Evolutionary conservation across 768 basidiomycete species (phyloP).

Genomic region (Pleurotus tuoliensis): DNA sequence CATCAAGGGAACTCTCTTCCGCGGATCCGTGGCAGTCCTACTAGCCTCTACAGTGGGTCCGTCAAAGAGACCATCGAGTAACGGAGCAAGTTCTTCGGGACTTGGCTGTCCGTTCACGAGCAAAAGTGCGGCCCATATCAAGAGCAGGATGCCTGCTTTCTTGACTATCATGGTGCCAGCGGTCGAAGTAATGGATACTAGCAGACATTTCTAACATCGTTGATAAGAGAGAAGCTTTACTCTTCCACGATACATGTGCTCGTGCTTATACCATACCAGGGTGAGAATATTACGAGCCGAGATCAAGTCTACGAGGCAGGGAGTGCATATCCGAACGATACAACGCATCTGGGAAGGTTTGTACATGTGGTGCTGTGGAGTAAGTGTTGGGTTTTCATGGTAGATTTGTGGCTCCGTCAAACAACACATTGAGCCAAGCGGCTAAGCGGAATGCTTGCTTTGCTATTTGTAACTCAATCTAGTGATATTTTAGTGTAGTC

Average conservation of each 20-base stretch:
- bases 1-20: conserved; percentile 23
- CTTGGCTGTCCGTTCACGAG: conserved; percentile 14
- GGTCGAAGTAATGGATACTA: not conserved
- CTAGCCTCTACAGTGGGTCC: not conserved
- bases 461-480: conserved; percentile 44
- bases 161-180: not conserved
- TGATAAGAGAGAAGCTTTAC: not conserved
- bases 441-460: conserved; percentile 46
- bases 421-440: conserved; percentile 47
- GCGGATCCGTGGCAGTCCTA: not conserved
- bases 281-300: no score
- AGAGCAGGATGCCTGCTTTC: not conserved
- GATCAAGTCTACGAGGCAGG: no score
- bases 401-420: conserved; percentile 34
- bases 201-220: not conserved
- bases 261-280: not conserved
- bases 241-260: not conserved
- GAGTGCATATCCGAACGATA: no score
- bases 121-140: not conserved
- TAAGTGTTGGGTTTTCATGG: conserved; percentile 20
- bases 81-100: conserved; percentile 17
- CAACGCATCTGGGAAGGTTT: no score
- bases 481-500: not conserved
- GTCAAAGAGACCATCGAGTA: conserved; percentile 16
- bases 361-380: no score